Base-by-base conservation (phyloP, 2,329 filamentous ascomycete genomes). In the Exserohilum rostratum region DNA sequence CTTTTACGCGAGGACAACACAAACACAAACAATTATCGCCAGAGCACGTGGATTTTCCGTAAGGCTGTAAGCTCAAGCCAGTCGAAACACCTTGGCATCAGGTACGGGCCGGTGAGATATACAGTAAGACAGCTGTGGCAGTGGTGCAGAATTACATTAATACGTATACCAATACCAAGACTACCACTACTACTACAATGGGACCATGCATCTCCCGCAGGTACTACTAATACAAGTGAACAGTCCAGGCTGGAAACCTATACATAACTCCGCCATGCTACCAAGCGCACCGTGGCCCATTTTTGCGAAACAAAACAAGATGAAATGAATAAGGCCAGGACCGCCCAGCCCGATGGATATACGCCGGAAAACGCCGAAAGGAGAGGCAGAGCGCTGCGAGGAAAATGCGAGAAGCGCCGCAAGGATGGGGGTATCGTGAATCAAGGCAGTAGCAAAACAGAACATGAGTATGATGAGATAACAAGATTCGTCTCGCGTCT, bases 401-500 rank as follows among this genome's bases (percentile, higher is more conserved):
- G 31, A 20, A 55, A 50, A 49, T 38, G 49, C 25, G 25, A 46
- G 46, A 50, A 48, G 50, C 46, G 52, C 46, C 40, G 37, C 35
- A 57, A 47, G 52, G 37, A 39, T 50, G 47, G 62, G 60, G 62
- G 62, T 65, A 65, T 65, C 60, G 46, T 55, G 43, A 58, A 57
- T n/a, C 27, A 44, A 58, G 39, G 45, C 50, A 46, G 40, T 30
- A 55, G 40, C 30, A 55, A 47, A 45, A 50, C 48, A 40, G 39
- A 37, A 38, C 11, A 46, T 42, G 34, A 51, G 46, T 20, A 46
- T 35, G 44, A n/a, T 30, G 27, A 44, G 50, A 22, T 22, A 45
- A 51, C 47, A 27, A 46, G 42, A 46, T 46, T 55, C 47, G 47
- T 51, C 34, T 46, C 50, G 31, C 46, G 34, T 49, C 20, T 42